These are phyloP conservation scores for Leccinum pachyderme DNA, from an alignment of 1,284 basidiomycete genomes.

Conservation along the genomic window DNA sequence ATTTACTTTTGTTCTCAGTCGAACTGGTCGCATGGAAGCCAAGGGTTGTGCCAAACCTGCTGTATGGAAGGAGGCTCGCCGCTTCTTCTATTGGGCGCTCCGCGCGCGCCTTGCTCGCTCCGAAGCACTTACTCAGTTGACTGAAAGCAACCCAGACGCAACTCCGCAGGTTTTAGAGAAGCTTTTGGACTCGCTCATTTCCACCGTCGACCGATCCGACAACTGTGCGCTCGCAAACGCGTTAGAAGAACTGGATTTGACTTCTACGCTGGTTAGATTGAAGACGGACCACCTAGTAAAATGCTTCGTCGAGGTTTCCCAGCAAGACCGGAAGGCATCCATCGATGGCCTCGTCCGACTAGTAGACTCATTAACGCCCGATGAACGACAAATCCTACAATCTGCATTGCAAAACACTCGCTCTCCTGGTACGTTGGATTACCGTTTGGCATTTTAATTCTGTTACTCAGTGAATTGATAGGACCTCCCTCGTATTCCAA, in stretches of 20 bases:
- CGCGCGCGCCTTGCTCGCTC: constrained; percentile 76
- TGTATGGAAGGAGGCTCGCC: constrained; percentile 86
- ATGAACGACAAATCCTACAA: constrained; percentile 66
- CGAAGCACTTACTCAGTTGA: constrained; percentile 54
- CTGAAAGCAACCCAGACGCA: constrained; percentile 61
- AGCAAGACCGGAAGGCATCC: constrained; percentile 68
- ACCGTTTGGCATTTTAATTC: not conserved
- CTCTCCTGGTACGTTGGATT: constrained; percentile 48
- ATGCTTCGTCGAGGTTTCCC: constrained; percentile 58
- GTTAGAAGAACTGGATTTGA: constrained; percentile 67
- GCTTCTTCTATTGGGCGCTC: constrained; percentile 95
- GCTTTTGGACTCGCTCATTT: constrained; percentile 58
- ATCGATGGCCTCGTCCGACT: constrained; percentile 66
- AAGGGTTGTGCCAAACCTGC: constrained; percentile 88
- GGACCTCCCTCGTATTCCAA: constrained; percentile 39
- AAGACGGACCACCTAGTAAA: constrained; percentile 64
- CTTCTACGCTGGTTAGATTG: constrained; percentile 56
- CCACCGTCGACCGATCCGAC: constrained; percentile 49
- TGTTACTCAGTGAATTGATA: constrained; percentile 13
- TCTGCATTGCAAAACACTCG: constrained; percentile 58
- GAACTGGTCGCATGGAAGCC: constrained; percentile 95
- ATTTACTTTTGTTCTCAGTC: constrained; percentile 49
- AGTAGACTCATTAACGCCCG: constrained; percentile 67
- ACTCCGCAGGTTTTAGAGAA: constrained; percentile 58
- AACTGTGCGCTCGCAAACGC: constrained; percentile 57